phyloP scores from a whole-genome alignment of 768 basidiomycete genomes.

The Phylloporus sp. region DNA sequence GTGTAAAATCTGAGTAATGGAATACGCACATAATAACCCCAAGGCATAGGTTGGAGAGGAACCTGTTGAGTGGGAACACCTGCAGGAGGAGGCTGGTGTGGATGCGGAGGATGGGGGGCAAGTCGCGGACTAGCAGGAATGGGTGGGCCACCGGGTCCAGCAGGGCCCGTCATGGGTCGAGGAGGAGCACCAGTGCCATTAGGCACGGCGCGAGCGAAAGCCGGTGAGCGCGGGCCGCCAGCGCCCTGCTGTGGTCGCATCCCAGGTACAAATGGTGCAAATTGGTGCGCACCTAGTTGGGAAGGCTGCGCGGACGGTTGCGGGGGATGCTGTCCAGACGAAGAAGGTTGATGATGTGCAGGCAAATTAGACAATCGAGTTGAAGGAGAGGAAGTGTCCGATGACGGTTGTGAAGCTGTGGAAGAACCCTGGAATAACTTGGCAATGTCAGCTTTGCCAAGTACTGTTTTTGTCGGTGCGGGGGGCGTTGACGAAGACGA shows the following conservation, averaged over 20 bases:
- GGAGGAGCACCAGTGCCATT: slow-evolving; percentile 51
- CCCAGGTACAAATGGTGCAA: slow-evolving; percentile 46
- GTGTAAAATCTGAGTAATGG: background rate
- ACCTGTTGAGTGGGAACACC: slow-evolving; percentile 46
- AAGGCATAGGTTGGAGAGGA: slow-evolving; percentile 39
- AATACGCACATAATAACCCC: slow-evolving; percentile 59
- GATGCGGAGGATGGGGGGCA: slow-evolving; percentile 43
- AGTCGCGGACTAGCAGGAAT: slow-evolving; percentile 64
- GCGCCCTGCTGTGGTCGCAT: slow-evolving; percentile 45
- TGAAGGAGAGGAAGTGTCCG: slow-evolving; percentile 58
- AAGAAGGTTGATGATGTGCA: slow-evolving; percentile 38
- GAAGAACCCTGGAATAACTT: slow-evolving; percentile 40
- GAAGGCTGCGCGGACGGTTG: slow-evolving; percentile 37
- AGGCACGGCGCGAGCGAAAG: slow-evolving; percentile 55
- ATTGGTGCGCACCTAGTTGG: slow-evolving; percentile 45
- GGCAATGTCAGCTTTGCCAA: slow-evolving; percentile 37
- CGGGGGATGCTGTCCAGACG: slow-evolving; percentile 35
- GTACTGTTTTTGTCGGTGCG: slow-evolving; percentile 30
- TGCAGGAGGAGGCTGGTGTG: slow-evolving; percentile 52
- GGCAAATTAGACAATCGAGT: slow-evolving; percentile 52
- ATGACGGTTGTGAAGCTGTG: slow-evolving; percentile 44
- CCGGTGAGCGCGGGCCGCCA: slow-evolving; percentile 63
- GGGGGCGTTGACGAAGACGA: slow-evolving; percentile 34
- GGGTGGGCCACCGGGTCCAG: slow-evolving; percentile 51
- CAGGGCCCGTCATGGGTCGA: slow-evolving; percentile 46